These are phyloP conservation scores for Hyparrhenia diplandra DNA, from an alignment of 176 grass and related monocot species.

Conservation along the genomic window DNA sequence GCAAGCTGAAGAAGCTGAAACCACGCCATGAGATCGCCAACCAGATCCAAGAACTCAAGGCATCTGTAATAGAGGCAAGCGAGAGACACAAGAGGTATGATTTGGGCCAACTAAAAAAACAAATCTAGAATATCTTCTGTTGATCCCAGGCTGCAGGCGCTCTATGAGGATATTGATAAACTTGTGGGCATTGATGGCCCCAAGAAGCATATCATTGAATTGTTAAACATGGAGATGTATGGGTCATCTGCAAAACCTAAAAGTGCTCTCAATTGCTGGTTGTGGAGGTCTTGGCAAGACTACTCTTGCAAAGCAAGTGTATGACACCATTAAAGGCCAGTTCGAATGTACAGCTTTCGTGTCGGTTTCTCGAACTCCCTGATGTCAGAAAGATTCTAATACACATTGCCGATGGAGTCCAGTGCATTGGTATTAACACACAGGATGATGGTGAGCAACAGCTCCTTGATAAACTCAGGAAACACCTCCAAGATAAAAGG, in stretches of 20 bases:
- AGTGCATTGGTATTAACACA: too few relatives aligned
- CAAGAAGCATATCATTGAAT: background rate
- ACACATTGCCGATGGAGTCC: too few relatives aligned
- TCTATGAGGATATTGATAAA: background rate
- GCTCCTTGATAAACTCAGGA: background rate
- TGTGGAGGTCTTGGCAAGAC: conserved; percentile 19
- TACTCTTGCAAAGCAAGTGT: background rate
- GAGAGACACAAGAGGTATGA: conserved; percentile 1
- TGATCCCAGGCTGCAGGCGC: background rate
- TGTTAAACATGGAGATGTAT: background rate
- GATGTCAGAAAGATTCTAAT: background rate
- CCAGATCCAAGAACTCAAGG: background rate
- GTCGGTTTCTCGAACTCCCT: background rate
- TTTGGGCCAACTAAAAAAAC: background rate
- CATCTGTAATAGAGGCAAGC: background rate
- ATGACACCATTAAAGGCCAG: fast-evolving
- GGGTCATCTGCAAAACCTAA: background rate
- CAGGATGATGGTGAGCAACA: too few relatives aligned
- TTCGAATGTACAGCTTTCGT: background rate
- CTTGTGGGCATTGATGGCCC: background rate
- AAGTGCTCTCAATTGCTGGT: background rate
- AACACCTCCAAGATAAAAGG: background rate
- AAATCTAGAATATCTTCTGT: background rate
- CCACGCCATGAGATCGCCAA: background rate
- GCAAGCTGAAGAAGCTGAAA: background rate